Evolutionary conservation across 179 eudicot species (phyloP).

Genomic region (Drosera spatulata): DNA sequence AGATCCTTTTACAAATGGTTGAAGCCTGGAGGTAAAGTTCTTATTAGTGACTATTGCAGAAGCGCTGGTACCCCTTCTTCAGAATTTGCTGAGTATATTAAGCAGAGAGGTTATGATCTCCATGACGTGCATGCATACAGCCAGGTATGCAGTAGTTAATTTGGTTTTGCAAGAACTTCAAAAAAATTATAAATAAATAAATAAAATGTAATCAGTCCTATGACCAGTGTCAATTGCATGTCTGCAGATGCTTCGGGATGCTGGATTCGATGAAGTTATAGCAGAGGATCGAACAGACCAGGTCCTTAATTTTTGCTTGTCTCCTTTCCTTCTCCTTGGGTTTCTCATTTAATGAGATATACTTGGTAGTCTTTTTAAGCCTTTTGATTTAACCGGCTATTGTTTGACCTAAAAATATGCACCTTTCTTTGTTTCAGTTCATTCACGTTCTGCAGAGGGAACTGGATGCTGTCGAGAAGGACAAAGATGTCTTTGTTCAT

Average conservation of each 20-base stretch:
- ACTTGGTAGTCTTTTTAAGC: not conserved
- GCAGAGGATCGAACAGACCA: slow-evolving; percentile 95
- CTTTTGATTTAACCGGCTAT: not conserved
- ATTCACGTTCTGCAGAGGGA: slow-evolving; percentile 62
- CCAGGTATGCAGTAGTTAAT: slow-evolving; percentile 30
- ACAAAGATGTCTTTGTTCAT: slow-evolving; percentile 51
- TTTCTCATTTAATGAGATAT: not conserved
- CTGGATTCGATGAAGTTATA: slow-evolving; percentile 70
- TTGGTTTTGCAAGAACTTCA: not conserved
- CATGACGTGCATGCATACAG: slow-evolving; percentile 83
- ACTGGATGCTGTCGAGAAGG: slow-evolving; percentile 53
- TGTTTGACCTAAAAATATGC: not conserved
- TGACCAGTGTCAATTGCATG: not conserved
- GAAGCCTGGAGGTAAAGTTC: slow-evolving; percentile 94
- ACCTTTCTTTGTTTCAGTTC: slow-evolving; percentile 37
- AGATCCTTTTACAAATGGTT: slow-evolving; percentile 85
- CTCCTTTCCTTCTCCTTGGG: not conserved
- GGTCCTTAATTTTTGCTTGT: slow-evolving; percentile 21
- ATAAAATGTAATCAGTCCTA: not conserved
- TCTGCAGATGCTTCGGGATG: slow-evolving; percentile 84
- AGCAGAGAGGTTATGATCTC: slow-evolving; percentile 96
- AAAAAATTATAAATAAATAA: not conserved
- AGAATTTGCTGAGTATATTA: slow-evolving; percentile 72
- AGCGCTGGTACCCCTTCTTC: slow-evolving; percentile 49
- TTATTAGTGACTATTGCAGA: slow-evolving; percentile 86